Base-by-base conservation (phyloP, 495 filamentous ascomycete species). In the Tuber magnatum region DNA sequence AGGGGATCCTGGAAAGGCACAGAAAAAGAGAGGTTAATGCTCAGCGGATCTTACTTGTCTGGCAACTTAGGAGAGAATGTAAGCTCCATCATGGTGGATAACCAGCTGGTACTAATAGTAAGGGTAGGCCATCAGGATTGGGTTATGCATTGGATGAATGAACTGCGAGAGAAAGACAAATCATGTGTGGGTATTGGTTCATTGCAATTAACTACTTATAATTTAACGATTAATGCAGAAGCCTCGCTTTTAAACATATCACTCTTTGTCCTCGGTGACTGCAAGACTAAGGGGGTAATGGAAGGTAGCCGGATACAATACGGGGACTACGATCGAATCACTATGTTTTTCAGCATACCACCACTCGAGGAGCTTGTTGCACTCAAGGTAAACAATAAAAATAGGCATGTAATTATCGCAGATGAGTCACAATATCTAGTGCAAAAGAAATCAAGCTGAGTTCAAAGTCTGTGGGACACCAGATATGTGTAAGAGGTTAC, bases 31-130 rank as follows among this genome's bases (percentile, higher is more conserved):
- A n/a, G n/a, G n/a, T n/a, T n/a, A n/a, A 73, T 41, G 85, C 82
- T 32, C 79, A 80, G 41, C 78, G 73, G 18, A 84, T 85, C 43
- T 76, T 74, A 0, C 78, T 85, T 68, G 68, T 83, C 46, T 85
- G 78, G 83, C 74, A 84, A 70, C 68, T 84, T 24, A 80, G 83
- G 35, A 74, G 76, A 69, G 69, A 77, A 74, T 68, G 82, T 80
- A 71, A 76, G 76, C 77, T 7, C n/a, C 22, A n/a, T 14, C 69
- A 48, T 75, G 76, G 61, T 80, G 41, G 44, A 18, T 46, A 20
- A 69, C 38, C 22, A 61, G 20, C 56, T 40, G 3, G 40, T 9
- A 42, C 71, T 61, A 70, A 71, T 48, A n/a, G n/a, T n/a, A n/a
- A n/a, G n/a, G n/a, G n/a, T n/a, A n/a, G n/a, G n/a, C n/a, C n/a